Evolutionary conservation across 2,329 filamentous ascomycete genomes (phyloP).

Genomic region (Trichoderma sp.): DNA sequence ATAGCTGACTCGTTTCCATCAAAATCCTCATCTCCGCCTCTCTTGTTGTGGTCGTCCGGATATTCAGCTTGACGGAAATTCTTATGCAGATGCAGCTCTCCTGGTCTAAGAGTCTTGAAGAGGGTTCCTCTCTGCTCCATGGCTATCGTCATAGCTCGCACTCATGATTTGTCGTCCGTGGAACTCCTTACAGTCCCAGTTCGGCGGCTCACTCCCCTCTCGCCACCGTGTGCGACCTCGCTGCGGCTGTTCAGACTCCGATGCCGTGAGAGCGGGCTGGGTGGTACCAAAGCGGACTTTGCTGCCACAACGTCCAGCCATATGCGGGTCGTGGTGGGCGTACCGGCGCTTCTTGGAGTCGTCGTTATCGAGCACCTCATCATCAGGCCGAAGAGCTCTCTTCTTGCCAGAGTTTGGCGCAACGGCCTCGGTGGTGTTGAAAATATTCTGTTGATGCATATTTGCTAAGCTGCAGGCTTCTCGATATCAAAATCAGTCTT

Average conservation of each 20-base stretch:
- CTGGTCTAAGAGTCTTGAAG: neutral
- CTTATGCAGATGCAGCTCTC: too few species aligned
- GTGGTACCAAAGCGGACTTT: neutral
- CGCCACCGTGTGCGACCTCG: conserved; percentile 7
- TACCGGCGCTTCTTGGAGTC: neutral
- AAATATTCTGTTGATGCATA: neutral
- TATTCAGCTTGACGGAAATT: neutral
- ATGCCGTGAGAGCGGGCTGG: neutral
- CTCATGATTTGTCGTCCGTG: neutral
- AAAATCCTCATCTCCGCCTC: too few species aligned
- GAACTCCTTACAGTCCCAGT: neutral
- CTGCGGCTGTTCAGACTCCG: neutral
- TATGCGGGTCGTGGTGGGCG: neutral
- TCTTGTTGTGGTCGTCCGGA: neutral
- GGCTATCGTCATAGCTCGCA: neutral
- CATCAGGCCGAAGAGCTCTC: neutral
- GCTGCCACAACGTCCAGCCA: neutral
- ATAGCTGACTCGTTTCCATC: neutral
- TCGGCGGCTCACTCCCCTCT: neutral
- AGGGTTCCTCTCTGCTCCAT: neutral
- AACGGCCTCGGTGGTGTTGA: neutral
- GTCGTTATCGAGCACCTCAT: neutral
- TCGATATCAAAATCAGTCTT: neutral
- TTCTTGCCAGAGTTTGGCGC: neutral
- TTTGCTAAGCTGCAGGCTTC: neutral